Evolutionary conservation across 225 moss, liverwort and hornwort species (phyloP), one percentile per base, ranked within the genome.

Genomic region (Thuidium tamariscinum): DNA sequence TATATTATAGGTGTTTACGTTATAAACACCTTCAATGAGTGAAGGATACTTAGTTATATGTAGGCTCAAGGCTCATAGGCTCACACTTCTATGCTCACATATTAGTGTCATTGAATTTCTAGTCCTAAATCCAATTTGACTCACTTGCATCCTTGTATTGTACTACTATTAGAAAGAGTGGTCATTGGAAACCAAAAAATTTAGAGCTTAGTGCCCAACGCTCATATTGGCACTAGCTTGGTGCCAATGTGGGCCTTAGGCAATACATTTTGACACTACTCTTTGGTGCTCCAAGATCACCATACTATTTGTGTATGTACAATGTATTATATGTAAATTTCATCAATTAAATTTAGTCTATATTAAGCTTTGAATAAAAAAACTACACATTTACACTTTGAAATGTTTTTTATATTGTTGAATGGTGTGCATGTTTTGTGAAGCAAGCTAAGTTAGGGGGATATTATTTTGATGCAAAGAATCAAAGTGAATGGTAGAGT

Each of bases 381-480:
- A 69, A 69, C 8, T 15, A 13, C 0, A 41, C 15, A 42, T 26
- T 42, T 41, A 41, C 14, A 7, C 4, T 13, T 5, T 69, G 3
- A 69, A 69, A 27, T 27, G 9, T 2, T 26, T 26, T 27, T 42
- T 26, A 1, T 7, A 70, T 42, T 42, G 15, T 52, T 13, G 1
- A 14, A 41, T 26, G 15, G 8, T 69, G 26, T 27, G 0, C 16
- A 42, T 37, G 9, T 1, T 27, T 42, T 29, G 10, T 27, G 9
- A 27, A 42, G 2, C 0, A 16, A 0, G 5, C 0, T 27, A 0
- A 44, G 1, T 17, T 17, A 46, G 0, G 11, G 4, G 6, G 4
- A 1, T 7, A 11, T 7, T 19, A 4, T 72, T 71, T 0, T 0
- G 1, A 5, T 48, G 30, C 0, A 0, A 7, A 46, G 18, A 44